These are phyloP conservation scores for Haematococcus lacustris DNA, from an alignment of 139 green algal genomes.

Conservation along the genomic window DNA sequence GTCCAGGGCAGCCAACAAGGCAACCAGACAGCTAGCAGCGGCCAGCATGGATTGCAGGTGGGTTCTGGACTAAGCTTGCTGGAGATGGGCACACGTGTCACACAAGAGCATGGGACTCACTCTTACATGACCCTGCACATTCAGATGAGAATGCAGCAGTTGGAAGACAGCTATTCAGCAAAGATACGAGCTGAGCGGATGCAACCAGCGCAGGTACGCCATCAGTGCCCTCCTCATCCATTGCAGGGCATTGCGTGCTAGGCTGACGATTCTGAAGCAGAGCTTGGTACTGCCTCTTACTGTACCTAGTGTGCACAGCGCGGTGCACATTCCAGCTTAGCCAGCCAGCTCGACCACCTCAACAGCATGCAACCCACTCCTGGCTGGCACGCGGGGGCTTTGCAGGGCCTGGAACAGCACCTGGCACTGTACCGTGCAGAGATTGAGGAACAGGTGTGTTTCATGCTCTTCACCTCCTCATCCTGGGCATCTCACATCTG, in stretches of 20 bases:
- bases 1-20: no score
- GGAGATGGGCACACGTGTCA: no score
- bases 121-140: no score
- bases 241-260: not conserved
- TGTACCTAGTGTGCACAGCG: not conserved
- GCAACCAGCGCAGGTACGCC: not conserved
- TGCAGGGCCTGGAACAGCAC: constrained; percentile 33
- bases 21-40: no score
- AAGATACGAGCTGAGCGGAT: constrained; percentile 12
- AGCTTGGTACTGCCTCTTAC: not conserved
- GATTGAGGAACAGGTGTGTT: constrained; percentile 44
- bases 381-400: not conserved
- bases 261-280: not conserved
- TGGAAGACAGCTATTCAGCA: constrained; percentile 33
- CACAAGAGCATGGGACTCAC: no score
- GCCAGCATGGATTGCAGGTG: no score
- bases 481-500: no score
- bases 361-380: not conserved
- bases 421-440: constrained; percentile 38
- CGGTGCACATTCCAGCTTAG: not conserved
- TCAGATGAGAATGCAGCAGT: constrained; percentile 23
- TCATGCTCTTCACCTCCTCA: no score
- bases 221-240: not conserved
- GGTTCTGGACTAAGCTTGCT: no score
- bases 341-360: not conserved